phyloP scores from a whole-genome alignment of 2,329 filamentous ascomycete species.

The Alternaria brassicae region DNA sequence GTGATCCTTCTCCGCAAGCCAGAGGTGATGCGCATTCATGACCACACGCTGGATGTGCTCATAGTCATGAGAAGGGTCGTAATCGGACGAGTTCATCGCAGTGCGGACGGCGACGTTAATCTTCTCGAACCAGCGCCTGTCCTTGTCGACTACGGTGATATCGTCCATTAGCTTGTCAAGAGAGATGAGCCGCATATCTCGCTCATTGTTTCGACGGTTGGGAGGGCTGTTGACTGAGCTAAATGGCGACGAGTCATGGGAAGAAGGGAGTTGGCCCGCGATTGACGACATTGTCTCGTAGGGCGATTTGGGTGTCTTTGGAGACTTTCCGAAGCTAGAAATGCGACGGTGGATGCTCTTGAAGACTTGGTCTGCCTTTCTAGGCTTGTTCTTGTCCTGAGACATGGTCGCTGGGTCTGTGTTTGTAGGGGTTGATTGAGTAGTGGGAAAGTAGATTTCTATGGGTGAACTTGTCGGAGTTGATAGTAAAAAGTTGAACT shows the following conservation, averaged over 20 bases:
- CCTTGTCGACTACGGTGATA: background rate
- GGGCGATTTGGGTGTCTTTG: background rate
- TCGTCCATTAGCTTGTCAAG: slow-evolving; percentile 2
- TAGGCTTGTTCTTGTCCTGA: background rate
- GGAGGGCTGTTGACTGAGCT: background rate
- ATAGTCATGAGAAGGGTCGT: slow-evolving; percentile 86
- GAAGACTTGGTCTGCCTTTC: background rate
- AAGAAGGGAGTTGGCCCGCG: background rate
- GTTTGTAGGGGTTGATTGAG: background rate
- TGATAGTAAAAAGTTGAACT: background rate
- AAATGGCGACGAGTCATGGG: background rate
- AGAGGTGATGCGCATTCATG: slow-evolving; percentile 69
- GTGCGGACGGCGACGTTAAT: slow-evolving; percentile 41
- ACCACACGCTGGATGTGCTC: slow-evolving; percentile 80
- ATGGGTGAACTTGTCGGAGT: background rate
- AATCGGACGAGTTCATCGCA: slow-evolving; percentile 71
- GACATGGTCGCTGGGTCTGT: background rate
- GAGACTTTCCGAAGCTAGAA: background rate
- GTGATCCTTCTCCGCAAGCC: slow-evolving; percentile 56
- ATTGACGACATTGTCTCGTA: background rate
- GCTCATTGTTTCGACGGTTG: slow-evolving; percentile 1
- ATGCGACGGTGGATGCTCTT: background rate
- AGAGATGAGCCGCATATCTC: slow-evolving; percentile 2
- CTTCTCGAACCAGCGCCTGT: slow-evolving; percentile 19
- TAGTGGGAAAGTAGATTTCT: background rate